Base-by-base conservation (phyloP, 2,329 filamentous ascomycete genomes). In the Capronia americana region DNA sequence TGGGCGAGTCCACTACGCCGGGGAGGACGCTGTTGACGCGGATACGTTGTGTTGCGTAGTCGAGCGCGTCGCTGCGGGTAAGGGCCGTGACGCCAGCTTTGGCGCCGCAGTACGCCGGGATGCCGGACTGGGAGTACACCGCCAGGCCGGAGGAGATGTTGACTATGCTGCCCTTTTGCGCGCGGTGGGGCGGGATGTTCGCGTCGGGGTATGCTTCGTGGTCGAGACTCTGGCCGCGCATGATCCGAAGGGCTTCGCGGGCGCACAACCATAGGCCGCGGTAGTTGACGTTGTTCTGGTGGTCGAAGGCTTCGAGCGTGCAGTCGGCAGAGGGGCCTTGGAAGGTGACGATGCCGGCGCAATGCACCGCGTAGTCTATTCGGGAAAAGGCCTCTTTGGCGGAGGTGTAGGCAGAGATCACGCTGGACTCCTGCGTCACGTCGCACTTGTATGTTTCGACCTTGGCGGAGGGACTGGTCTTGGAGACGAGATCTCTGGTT, bases 301-400 rank as follows among this genome's bases (percentile, higher is more conserved):
- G 77, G 63, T 88, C 85, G 54, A 87, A 88, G 10, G 77, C 78
- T 1, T 79, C 78, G 0, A 79, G 73, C 0, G 79, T 72, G n/a
- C 80, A 84, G 57, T 87, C 84, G 32, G 79, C 71, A 0, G 81
- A 81, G 23, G 79, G 77, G 41, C 79, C 76, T 7, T 77, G 74
- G 4, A 76, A 74, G 4, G 82, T 55, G 17, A 55, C 81, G 3
- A 84, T 71, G 0, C 86, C 86, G 0, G 85, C 86, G 60, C 85
- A 86, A 64, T 84, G 85, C 6, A 87, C 82, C 0, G 81, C 81
- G 72, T 87, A 88, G 71, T 88, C 85, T 3, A 88, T 73, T 7
- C 85, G 81, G 0, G 75, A 74, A 64, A 85, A 84, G 1, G 65
- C 68, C 0, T 70, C 68, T 4, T 74, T 73, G 0, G 77, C 73